Conservation (phyloP, 2,329 filamentous ascomycete species). For the Epichloe festucae region DNA sequence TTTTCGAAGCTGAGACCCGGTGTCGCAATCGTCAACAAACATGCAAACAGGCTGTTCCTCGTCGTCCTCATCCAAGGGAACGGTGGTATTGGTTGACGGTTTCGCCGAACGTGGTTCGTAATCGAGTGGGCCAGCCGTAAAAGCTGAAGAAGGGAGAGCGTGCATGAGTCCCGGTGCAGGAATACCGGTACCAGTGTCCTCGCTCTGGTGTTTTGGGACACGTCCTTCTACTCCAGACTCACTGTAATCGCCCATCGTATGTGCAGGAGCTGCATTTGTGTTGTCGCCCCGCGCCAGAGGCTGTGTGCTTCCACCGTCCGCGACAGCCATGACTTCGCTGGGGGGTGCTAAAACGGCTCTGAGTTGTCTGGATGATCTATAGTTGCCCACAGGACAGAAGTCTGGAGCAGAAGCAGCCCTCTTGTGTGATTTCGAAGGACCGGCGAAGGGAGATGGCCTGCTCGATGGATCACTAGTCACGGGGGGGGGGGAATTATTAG, state of each 20-base stretch:
- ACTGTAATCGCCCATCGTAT: background rate
- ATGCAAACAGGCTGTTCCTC: slow-evolving; percentile 31
- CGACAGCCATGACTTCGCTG: slow-evolving; percentile 7
- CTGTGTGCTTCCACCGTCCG: background rate
- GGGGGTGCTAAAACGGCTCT: slow-evolving; percentile 10
- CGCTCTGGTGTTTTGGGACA: background rate
- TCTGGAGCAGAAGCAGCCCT: slow-evolving; percentile 37
- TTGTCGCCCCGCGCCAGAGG: background rate
- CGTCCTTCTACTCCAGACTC: background rate
- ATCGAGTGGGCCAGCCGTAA: background rate
- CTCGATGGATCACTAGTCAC: slow-evolving; percentile 9
- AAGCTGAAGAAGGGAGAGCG: background rate
- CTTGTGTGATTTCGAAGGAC: slow-evolving; percentile 28
- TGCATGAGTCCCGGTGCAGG: background rate
- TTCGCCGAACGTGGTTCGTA: background rate
- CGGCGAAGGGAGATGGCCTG: slow-evolving; percentile 8
- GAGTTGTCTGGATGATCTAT: slow-evolving; percentile 4
- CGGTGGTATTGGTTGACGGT: background rate
- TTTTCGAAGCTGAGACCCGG: slow-evolving; percentile 52
- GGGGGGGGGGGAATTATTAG: background rate
- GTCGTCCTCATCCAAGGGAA: slow-evolving; percentile 6
- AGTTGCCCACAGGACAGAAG: slow-evolving; percentile 18
- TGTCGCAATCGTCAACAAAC: slow-evolving; percentile 44
- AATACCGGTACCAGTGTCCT: background rate
- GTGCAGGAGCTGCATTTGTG: background rate